Conservation (phyloP, 805 yeast genomes). For the Metschnikowia noctiluminum region DNA sequence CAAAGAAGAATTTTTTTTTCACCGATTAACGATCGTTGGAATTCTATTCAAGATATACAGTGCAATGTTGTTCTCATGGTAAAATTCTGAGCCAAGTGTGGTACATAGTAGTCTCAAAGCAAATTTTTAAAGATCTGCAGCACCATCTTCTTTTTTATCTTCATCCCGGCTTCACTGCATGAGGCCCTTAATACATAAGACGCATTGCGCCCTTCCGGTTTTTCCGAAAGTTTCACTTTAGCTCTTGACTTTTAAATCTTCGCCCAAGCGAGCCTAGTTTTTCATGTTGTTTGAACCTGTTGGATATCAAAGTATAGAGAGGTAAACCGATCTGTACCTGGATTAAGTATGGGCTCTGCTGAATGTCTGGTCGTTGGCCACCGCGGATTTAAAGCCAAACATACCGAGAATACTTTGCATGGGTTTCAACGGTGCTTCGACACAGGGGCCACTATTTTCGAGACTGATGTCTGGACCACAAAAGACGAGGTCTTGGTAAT, state of each 20-base stretch:
- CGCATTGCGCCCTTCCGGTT: neutral
- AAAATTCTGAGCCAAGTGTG: too few relatives aligned
- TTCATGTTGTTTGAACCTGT: neutral
- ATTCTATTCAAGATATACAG: too few relatives aligned
- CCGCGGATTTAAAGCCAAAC: constrained; percentile 41
- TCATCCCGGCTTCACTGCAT: constrained; percentile 1
- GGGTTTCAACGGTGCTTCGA: constrained; percentile 38
- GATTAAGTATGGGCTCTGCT: neutral
- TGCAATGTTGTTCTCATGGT: too few relatives aligned
- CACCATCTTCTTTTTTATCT: neutral
- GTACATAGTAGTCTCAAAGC: too few relatives aligned
- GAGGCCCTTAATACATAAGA: neutral
- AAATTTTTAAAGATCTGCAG: too few relatives aligned
- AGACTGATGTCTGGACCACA: constrained; percentile 43
- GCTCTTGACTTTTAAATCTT: neutral
- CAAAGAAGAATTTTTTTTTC: too few relatives aligned
- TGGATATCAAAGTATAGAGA: neutral
- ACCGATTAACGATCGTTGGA: too few relatives aligned
- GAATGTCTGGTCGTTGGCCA: constrained; percentile 35
- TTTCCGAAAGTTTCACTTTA: neutral
- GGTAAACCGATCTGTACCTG: neutral
- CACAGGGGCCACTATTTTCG: constrained; percentile 37
- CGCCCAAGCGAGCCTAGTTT: neutral
- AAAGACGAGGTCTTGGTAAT: constrained; percentile 36
- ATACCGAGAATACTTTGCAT: constrained; percentile 37